Percentiles rank a stretch among this genome's conserved stretches.
Conservation (phyloP, 495 filamentous ascomycete genomes). For the Schizothecium vesticola region DNA sequence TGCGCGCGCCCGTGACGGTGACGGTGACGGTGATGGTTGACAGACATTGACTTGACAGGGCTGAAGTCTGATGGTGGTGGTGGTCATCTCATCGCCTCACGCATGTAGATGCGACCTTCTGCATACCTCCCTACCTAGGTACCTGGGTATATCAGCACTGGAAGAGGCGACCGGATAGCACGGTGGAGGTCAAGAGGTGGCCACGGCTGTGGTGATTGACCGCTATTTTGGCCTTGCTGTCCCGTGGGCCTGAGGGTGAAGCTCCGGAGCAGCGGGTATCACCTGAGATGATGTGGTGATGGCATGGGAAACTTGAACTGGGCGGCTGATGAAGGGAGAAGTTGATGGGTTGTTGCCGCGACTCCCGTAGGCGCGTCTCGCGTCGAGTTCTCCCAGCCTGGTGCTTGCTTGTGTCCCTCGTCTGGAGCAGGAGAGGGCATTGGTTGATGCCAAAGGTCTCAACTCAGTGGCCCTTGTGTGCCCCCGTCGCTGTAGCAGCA, state of each 20-base stretch:
- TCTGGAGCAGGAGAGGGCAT: not conserved
- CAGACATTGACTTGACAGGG: not conserved
- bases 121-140: no score
- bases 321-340: not conserved
- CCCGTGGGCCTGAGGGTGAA: no score
- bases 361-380: not conserved
- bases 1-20: no score
- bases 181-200: not conserved
- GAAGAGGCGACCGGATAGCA: not conserved
- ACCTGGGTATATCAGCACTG: not conserved
- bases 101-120: not conserved
- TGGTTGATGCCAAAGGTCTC: not conserved
- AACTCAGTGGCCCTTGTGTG: not conserved
- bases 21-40: no score
- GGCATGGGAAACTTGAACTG: not conserved
- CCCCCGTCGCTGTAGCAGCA: not conserved
- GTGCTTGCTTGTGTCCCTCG: not conserved
- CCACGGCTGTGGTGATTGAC: not conserved
- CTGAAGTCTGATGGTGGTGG: not conserved
- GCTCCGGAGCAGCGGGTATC: not conserved
- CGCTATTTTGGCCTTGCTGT: not conserved
- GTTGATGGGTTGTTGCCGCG: not conserved
- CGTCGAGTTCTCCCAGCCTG: not conserved
- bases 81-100: not conserved
- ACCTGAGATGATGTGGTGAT: not conserved